Evolutionary conservation across 805 yeast species (phyloP).

Genomic region (Sugiyamaella americana): DNA sequence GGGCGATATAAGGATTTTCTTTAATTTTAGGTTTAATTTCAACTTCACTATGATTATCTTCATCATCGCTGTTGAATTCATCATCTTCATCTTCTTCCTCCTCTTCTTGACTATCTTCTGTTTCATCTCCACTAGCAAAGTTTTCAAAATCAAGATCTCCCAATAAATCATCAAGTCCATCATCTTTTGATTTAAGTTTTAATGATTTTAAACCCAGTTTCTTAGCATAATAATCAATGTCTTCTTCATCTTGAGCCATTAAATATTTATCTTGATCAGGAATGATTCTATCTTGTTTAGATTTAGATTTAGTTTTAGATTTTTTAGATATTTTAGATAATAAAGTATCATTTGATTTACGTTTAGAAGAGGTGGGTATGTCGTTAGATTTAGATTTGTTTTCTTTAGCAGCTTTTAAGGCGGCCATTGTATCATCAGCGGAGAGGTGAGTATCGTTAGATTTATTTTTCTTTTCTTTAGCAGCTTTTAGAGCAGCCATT

Average conservation of each 20-base stretch:
- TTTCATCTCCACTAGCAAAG: slow-evolving; percentile 19
- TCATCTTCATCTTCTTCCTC: slow-evolving; percentile 1
- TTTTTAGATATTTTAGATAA: not conserved
- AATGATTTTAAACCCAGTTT: slow-evolving; percentile 63
- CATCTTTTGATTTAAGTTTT: slow-evolving; percentile 43
- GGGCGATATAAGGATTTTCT: slow-evolving; percentile 66
- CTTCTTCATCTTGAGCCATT: slow-evolving; percentile 61
- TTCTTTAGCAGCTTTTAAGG: slow-evolving; percentile 24
- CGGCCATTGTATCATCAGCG: slow-evolving; percentile 24
- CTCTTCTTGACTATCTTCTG: slow-evolving; percentile 16
- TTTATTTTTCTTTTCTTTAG: slow-evolving; percentile 31
- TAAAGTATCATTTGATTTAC: not conserved
- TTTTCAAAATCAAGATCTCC: slow-evolving; percentile 38
- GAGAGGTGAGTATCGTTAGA: slow-evolving; percentile 16
- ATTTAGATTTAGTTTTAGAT: slow-evolving; percentile 12
- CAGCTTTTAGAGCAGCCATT: slow-evolving; percentile 39
- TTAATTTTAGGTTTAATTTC: slow-evolving; percentile 28
- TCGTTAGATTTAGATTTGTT: slow-evolving; percentile 4
- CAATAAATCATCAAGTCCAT: slow-evolving; percentile 72
- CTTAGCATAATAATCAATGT: slow-evolving; percentile 75
- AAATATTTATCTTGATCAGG: slow-evolving; percentile 44
- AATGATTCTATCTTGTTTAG: slow-evolving; percentile 12
- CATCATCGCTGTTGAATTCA: slow-evolving; percentile 1
- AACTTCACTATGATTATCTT: slow-evolving; percentile 14
- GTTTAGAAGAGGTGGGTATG: not conserved